Evolutionary conservation across 768 basidiomycete genomes (phyloP).

Genomic region (Fomitopsis pulvina): DNA sequence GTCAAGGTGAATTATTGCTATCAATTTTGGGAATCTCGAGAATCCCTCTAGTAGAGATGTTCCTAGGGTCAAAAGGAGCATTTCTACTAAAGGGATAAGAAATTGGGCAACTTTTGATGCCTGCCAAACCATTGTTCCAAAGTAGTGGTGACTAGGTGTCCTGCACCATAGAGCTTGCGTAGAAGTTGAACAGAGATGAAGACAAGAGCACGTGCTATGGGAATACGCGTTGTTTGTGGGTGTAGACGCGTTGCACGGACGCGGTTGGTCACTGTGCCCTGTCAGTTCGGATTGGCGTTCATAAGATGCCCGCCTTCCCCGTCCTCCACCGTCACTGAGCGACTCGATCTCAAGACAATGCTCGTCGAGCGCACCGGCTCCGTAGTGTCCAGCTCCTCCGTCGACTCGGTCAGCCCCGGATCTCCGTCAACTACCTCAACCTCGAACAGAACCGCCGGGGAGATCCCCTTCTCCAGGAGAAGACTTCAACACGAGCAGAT

Average conservation of each 20-base stretch:
- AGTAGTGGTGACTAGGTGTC: no score
- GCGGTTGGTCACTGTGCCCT: conserved; percentile 8
- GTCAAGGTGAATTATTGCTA: no score
- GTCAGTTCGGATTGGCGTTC: neutral
- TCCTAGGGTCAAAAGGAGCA: no score
- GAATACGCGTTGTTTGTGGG: conserved; percentile 14
- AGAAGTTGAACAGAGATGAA: neutral
- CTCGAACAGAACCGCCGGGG: conserved; percentile 1
- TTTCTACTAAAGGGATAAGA: no score
- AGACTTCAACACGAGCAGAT: conserved; percentile 27
- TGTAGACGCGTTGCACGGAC: conserved; percentile 14
- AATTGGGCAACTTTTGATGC: no score
- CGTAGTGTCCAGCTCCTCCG: neutral
- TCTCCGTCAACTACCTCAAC: conserved; percentile 4
- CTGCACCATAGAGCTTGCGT: no score
- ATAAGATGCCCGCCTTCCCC: neutral
- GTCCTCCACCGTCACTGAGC: neutral
- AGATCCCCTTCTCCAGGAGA: conserved; percentile 17
- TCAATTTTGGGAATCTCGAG: no score
- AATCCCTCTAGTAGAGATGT: no score
- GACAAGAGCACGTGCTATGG: neutral
- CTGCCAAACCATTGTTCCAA: no score
- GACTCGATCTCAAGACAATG: neutral
- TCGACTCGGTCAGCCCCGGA: conserved; percentile 6
- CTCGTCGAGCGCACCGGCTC: neutral